Evolutionary conservation across 345 rosid species (phyloP), one percentile per base, ranked within the genome.

Genomic region (Hevea brasiliensis): DNA sequence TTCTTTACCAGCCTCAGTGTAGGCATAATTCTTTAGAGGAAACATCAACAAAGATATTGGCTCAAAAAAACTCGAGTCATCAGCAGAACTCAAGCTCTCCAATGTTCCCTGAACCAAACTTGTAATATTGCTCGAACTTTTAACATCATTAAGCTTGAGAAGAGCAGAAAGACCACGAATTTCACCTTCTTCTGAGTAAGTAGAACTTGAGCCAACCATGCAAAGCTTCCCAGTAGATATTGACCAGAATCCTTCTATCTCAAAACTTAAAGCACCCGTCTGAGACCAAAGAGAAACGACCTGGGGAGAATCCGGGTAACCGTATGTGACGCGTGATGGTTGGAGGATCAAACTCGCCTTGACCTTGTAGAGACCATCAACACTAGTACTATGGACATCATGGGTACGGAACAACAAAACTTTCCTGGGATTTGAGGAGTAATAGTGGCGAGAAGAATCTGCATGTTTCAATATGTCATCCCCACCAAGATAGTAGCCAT

Each of bases 231-330:
- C 82, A 0, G 47, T 32, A 14, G 67, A 59, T 10, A 0, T 32
- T n/a, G 80, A 76, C 85, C 80, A 82, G 58, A 75, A 79, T 50
- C 85, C 82, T 68, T 75, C n/a, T 17, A 82, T 23, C 15, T 42
- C 45, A 61, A 82, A 78, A 8, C 57, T 65, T 51, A 70, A 24
- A 61, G 68, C n/a, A 37, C 73, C 53, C 6, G 18, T 12, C 9
- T 13, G 3, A 18, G 40, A 32, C 20, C 64, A 67, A 6, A 6
- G 4, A 0, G 18, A 23, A 50, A 48, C 18, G 32, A 64, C 53
- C 3, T 56, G 47, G 0, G 55, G 61, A 48, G 45, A 54, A 40
- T 74, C 42, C 1, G 59, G 42, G 55, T 65, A 40, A 37, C 54
- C 54, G 37, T 58, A 47, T 0, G 23, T 0, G 35, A 45, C 6